Evolutionary conservation across 805 yeast species (phyloP), one percentile per base, ranked within the genome.

Genomic region (Saturnispora halmiae): DNA sequence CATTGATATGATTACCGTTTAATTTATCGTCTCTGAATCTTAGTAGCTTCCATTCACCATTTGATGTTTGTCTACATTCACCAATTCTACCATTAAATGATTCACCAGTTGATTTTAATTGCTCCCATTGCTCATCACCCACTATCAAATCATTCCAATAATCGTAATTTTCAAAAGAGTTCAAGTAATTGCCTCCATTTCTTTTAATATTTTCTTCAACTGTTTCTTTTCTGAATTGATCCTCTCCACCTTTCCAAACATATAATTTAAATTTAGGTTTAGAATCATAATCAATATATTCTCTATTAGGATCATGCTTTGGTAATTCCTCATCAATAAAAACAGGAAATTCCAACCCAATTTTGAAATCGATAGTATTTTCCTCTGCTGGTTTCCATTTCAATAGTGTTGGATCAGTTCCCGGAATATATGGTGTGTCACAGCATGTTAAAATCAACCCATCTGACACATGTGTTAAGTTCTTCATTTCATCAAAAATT

Each of bases 331-430:
- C 73, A 55, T 82, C 90, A 34, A 70, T 70, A 50, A 50, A 77
- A 7, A 60, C 50, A 14, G 77, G 75, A 51, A 84, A 83, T 27
- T 70, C 70, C 44, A 86, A 59, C 26, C 69, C 68, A 45, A 92
- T 60, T 55, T 79, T 79, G 61, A 85, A 92, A 61, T 92, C 99
- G 33, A 94, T 75, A 0, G 96, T 82, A 52, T 92, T 94, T 59
- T 90, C 98, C 47, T 84, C 84, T 10, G 94, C 85, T 2, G 98
- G 97, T 55, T 92, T 92, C 99, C 99, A 92, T 61, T 94, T 92
- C 41, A 92, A 64, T 37, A 92, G 66, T 6, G 86, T 75, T 1
- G 76, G 71, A 59, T 92, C 97, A 1, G 97, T 90, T 11, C 97
- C 97, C 47, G 79, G 76, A 3, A 75, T 68, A 61, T 92, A 92